A percentile compares a stretch with the other conserved stretches of the same genome.
Conservation (phyloP, 2,329 filamentous ascomycete genomes). For the Fonsecaea monophora region DNA sequence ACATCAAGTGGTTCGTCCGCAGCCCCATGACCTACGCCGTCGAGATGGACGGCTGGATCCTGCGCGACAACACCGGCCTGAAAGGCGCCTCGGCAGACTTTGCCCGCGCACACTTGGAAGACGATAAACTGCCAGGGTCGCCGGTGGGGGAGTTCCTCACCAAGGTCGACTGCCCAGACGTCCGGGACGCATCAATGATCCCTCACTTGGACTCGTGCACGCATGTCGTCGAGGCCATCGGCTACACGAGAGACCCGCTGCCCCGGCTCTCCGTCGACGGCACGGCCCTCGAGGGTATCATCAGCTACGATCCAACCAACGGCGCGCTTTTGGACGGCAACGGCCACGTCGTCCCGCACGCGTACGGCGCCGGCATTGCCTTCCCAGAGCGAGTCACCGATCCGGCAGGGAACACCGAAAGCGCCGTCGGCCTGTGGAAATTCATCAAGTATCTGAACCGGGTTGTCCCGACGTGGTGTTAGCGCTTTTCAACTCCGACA, state of each 20-base stretch:
- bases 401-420: slow-evolving; percentile 66
- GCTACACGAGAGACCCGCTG: slow-evolving; percentile 60
- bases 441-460: slow-evolving; percentile 69
- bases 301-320: slow-evolving; percentile 44
- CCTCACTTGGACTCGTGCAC: slow-evolving; percentile 59
- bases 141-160: slow-evolving; percentile 56
- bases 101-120: slow-evolving; percentile 65
- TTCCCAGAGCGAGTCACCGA: slow-evolving; percentile 68
- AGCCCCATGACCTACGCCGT: slow-evolving; percentile 65
- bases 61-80: slow-evolving; percentile 69
- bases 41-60: slow-evolving; percentile 68
- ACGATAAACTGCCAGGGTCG: slow-evolving; percentile 54
- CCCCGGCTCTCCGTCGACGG: slow-evolving; percentile 54
- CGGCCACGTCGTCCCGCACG: slow-evolving; percentile 55
- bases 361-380: slow-evolving; percentile 69
- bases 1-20: slow-evolving; percentile 68
- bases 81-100: slow-evolving; percentile 68
- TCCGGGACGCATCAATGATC: slow-evolving; percentile 52
- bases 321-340: slow-evolving; percentile 58
- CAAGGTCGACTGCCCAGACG: slow-evolving; percentile 56
- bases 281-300: slow-evolving; percentile 40
- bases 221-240: slow-evolving; percentile 65
- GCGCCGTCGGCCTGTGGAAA: slow-evolving; percentile 69
- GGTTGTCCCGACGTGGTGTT: slow-evolving; percentile 56
- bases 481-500: neutral